Evolutionary conservation across 306 rosid species (phyloP).

Genomic region (Castanea mollissima): DNA sequence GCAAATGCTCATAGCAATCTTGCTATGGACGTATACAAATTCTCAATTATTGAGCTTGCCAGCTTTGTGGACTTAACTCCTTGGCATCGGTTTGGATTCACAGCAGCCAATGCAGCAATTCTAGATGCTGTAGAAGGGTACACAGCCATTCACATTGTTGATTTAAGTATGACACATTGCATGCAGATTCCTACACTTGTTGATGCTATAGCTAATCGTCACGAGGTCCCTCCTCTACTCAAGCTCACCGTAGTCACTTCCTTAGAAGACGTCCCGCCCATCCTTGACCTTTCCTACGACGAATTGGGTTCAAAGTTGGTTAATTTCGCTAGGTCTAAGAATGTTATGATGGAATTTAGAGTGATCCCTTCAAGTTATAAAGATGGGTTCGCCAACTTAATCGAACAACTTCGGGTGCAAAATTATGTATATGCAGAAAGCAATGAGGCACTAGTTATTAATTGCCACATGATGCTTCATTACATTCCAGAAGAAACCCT

Average conservation of each 20-base stretch:
- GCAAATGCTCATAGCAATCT: slow-evolving; percentile 25
- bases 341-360: slow-evolving; percentile 62
- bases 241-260: slow-evolving; percentile 62
- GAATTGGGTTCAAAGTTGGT: slow-evolving; percentile 69
- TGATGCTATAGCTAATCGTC: slow-evolving; percentile 76
- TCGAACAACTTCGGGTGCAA: slow-evolving; percentile 69
- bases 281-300: slow-evolving; percentile 66
- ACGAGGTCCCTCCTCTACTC: slow-evolving; percentile 53
- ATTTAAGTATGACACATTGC: slow-evolving; percentile 79
- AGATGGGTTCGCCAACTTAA: slow-evolving; percentile 62
- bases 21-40: slow-evolving; percentile 44
- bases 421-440: slow-evolving; percentile 41
- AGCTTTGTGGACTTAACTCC: slow-evolving; percentile 86
- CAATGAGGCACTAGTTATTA: slow-evolving; percentile 63
- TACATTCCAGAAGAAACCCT: slow-evolving; percentile 72
- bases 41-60: slow-evolving; percentile 83
- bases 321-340: slow-evolving; percentile 69
- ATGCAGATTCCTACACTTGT: slow-evolving; percentile 95
- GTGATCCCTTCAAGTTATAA: slow-evolving; percentile 52
- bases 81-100: slow-evolving; percentile 88
- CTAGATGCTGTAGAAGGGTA: slow-evolving; percentile 74
- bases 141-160: slow-evolving; percentile 71
- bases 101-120: slow-evolving; percentile 74
- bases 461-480: slow-evolving; percentile 96
- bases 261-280: slow-evolving; percentile 54